These are phyloP conservation scores for Cubamyces lactineus DNA, from an alignment of 768 basidiomycete genomes.

Conservation along the genomic window DNA sequence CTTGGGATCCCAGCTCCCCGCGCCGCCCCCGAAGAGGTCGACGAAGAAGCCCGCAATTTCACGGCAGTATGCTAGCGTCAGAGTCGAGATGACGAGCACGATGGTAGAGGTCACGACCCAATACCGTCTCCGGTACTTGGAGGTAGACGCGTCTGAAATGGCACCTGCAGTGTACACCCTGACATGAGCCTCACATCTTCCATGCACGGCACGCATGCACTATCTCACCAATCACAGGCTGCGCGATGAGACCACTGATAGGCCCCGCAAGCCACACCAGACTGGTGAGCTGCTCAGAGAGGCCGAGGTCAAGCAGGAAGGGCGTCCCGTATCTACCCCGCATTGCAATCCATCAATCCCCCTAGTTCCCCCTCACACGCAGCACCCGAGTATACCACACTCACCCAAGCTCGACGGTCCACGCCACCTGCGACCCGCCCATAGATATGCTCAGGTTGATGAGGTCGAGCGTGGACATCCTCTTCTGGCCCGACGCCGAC, in stretches of 20 bases:
- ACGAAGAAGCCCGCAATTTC: conserved; percentile 74
- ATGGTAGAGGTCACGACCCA: conserved; percentile 92
- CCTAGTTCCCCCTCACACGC: too few relatives aligned
- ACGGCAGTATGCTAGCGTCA: conserved; percentile 83
- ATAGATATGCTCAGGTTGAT: conserved; percentile 87
- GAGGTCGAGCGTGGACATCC: conserved; percentile 47
- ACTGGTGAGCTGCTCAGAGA: conserved; percentile 89
- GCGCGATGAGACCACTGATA: conserved; percentile 92
- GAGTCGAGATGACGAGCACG: conserved; percentile 76
- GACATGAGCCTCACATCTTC: not conserved
- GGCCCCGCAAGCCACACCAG: conserved; percentile 97
- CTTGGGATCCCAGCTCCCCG: conserved; percentile 87
- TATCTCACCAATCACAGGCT: conserved; percentile 91
- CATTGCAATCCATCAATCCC: not conserved
- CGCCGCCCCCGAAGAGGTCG: conserved; percentile 72
- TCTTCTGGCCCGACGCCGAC: conserved; percentile 27
- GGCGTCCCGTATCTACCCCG: conserved; percentile 83
- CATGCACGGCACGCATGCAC: too few relatives aligned
- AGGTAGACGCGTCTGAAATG: conserved; percentile 91
- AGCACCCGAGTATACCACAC: too few relatives aligned
- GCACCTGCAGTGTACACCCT: conserved; percentile 58
- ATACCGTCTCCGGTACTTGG: conserved; percentile 87
- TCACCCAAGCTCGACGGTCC: conserved; percentile 94
- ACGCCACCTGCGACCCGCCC: conserved; percentile 93
- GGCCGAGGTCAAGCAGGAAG: conserved; percentile 77